Percentiles rank a stretch among this genome's conserved stretches.
These are phyloP conservation scores for Stagonosporopsis vannaccii DNA, from an alignment of 2,329 filamentous ascomycete genomes.

Conservation along the genomic window DNA sequence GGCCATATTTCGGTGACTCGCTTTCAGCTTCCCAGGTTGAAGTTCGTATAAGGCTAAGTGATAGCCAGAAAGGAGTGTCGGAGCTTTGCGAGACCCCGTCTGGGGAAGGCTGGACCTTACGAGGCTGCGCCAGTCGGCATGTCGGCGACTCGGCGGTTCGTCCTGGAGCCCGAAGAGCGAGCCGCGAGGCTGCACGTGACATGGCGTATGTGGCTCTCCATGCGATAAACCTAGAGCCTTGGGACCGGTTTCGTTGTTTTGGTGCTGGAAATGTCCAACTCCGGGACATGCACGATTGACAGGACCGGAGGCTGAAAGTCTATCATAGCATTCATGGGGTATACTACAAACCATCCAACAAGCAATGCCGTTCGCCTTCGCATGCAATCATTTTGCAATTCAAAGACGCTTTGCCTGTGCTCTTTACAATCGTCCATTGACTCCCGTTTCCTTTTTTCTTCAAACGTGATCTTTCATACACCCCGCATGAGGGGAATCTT, in stretches of 20 bases:
- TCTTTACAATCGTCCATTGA: background rate
- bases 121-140: background rate
- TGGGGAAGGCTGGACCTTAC: background rate
- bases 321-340: slow-evolving; percentile 25
- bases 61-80: background rate
- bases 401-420: background rate
- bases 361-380: background rate
- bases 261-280: background rate
- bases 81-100: background rate
- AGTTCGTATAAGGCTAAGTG: background rate
- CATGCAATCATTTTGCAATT: background rate
- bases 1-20: background rate
- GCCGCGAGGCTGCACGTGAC: background rate
- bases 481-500: slow-evolving; percentile 62
- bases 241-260: too few species aligned
- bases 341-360: slow-evolving; percentile 28
- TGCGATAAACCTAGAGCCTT: too few species aligned
- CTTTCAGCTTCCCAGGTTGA: background rate
- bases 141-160: background rate
- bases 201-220: background rate
- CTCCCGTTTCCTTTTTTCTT: background rate
- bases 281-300: background rate
- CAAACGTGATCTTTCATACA: slow-evolving; percentile 44
- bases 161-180: background rate
- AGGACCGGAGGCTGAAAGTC: background rate